These are phyloP conservation scores for Aureobasidium pullulans DNA, from an alignment of 2,329 filamentous ascomycete species.

Conservation along the genomic window DNA sequence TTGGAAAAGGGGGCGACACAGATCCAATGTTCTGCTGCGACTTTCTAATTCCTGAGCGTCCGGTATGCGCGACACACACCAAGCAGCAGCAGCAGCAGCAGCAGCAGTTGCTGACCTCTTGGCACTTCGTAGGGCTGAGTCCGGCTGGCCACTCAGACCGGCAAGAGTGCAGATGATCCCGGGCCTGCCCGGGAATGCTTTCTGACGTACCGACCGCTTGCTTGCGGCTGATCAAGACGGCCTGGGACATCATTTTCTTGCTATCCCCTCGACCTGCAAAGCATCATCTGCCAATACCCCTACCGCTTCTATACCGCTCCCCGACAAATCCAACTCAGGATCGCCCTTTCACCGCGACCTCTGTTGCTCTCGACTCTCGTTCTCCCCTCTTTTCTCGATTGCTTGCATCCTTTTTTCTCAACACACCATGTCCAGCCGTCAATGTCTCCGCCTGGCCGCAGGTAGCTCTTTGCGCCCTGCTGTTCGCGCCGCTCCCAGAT, in stretches of 20 bases:
- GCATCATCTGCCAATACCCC: slow-evolving; percentile 8
- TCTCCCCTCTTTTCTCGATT: slow-evolving; percentile 6
- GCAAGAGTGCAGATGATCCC: background rate
- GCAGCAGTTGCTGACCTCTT: slow-evolving; percentile 12
- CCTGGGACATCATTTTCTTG: slow-evolving; percentile 5
- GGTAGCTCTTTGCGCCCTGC: slow-evolving; percentile 20
- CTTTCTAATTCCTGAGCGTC: background rate
- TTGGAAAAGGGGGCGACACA: background rate
- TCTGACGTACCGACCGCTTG: slow-evolving; percentile 10
- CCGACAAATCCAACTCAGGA: background rate
- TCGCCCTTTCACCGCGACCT: background rate
- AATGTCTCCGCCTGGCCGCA: slow-evolving; percentile 29
- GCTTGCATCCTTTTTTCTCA: background rate
- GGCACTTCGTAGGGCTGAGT: background rate
- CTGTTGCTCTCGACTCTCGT: slow-evolving; percentile 2
- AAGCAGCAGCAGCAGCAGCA: background rate
- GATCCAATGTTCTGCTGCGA: background rate
- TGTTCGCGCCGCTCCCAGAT: slow-evolving; percentile 20
- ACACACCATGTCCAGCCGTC: slow-evolving; percentile 29
- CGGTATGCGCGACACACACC: background rate
- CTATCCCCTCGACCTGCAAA: slow-evolving; percentile 1
- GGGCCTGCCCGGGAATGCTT: background rate
- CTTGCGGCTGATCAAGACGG: slow-evolving; percentile 9
- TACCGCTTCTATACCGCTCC: background rate
- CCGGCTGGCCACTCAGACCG: background rate